Percentiles rank a stretch among this genome's conserved stretches.
Evolutionary conservation across 2,329 filamentous ascomycete genomes (phyloP).

Genomic region (Diaporthe australafricana): DNA sequence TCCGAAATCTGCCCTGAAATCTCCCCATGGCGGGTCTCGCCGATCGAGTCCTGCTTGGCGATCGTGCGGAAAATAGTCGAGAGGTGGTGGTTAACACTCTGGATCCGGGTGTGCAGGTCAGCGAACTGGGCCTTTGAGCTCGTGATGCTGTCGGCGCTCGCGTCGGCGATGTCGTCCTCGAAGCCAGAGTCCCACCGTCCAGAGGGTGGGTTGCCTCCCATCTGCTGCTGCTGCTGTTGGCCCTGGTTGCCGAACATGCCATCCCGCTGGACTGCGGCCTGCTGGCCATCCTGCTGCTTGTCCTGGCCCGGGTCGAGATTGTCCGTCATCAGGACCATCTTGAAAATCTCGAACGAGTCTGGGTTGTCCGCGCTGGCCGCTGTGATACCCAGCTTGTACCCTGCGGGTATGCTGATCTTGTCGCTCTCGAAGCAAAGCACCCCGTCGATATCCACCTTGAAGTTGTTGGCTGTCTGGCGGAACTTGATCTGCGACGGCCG

Average conservation of each 20-base stretch:
- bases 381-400: conserved; percentile 88
- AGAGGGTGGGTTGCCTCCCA: conserved; percentile 41
- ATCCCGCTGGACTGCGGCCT: conserved; percentile 35
- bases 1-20: conserved; percentile 60
- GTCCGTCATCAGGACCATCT: conserved; percentile 79
- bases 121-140: conserved; percentile 75
- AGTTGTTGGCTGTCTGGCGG: conserved; percentile 69
- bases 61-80: conserved; percentile 70
- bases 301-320: conserved; percentile 46
- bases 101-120: conserved; percentile 87
- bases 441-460: conserved; percentile 86
- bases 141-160: conserved; percentile 58
- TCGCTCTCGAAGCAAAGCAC: conserved; percentile 84
- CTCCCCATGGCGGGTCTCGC: conserved; percentile 69
- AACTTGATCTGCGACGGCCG: conserved; percentile 84
- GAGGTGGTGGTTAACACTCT: conserved; percentile 77
- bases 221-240: conserved; percentile 45
- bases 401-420: conserved; percentile 81
- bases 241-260: conserved; percentile 41
- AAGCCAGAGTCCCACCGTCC: conserved; percentile 47
- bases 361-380: conserved; percentile 91
- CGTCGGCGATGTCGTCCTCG: conserved; percentile 59
- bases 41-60: conserved; percentile 59
- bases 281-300: conserved; percentile 39
- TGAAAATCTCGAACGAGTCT: conserved; percentile 95